Conservation (phyloP, 2,329 filamentous ascomycete species). For the Pseudocercospora macadamiae region DNA sequence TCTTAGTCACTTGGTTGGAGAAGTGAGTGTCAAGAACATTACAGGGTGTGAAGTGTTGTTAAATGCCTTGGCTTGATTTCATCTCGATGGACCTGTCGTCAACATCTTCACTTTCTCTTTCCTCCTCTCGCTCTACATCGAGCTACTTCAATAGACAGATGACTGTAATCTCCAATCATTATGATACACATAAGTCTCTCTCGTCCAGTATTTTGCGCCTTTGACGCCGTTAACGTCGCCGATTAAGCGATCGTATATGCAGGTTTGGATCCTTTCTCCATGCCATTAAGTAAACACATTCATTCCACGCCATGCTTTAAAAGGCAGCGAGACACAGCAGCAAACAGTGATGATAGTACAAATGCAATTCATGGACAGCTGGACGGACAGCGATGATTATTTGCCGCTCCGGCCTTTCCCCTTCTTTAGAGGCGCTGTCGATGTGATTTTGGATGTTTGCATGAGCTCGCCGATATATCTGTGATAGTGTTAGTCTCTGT, state of each 20-base stretch:
- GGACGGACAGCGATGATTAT: conserved; percentile 11
- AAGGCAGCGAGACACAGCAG: conserved; percentile 15
- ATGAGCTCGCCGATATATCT: conserved; percentile 98
- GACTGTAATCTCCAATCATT: conserved; percentile 11
- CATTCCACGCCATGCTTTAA: conserved; percentile 28
- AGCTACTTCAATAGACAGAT: neutral
- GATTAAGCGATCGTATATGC: conserved; percentile 21
- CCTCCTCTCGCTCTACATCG: conserved; percentile 1
- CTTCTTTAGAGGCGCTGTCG: conserved; percentile 54
- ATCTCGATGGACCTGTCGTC: neutral
- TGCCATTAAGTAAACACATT: conserved; percentile 16
- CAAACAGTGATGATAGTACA: conserved; percentile 21
- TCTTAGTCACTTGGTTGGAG: too few species aligned
- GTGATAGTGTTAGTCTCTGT: conserved; percentile 48
- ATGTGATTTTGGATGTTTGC: conserved; percentile 68
- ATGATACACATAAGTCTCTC: conserved; percentile 22
- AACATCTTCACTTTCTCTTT: neutral
- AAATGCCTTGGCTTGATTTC: neutral
- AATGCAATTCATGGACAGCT: neutral
- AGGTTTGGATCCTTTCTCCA: conserved; percentile 10
- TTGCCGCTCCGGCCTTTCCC: conserved; percentile 41
- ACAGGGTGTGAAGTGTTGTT: too few species aligned
- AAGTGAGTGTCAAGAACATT: too few species aligned
- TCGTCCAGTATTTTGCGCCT: conserved; percentile 7
- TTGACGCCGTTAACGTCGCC: conserved; percentile 18